Percentiles rank a stretch among this genome's conserved stretches.
These are phyloP conservation scores for Phytopythium oedochilum DNA, from an alignment of 352 stramenopile species.

Conservation along the genomic window DNA sequence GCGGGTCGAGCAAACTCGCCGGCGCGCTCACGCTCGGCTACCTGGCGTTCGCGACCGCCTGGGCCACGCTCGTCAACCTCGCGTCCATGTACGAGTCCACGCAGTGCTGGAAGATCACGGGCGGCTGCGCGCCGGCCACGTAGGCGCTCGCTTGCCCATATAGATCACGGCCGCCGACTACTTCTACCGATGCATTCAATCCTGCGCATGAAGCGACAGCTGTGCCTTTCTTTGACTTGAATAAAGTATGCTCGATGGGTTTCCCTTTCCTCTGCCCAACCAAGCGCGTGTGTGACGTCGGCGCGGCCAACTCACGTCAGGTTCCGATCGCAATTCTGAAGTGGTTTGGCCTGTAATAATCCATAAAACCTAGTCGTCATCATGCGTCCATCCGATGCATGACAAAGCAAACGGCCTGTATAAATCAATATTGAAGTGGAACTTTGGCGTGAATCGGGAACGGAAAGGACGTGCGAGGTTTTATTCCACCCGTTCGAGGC, in stretches of 20 bases:
- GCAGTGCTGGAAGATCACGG: constrained; percentile 56
- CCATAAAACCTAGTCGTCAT: constrained; percentile 1
- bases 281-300: neutral
- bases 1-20: constrained; percentile 30
- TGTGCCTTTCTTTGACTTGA: constrained; percentile 1
- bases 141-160: too few species aligned
- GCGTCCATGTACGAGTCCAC: constrained; percentile 44
- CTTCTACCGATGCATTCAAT: too few species aligned
- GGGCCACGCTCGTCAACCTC: constrained; percentile 38
- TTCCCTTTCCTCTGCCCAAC: too few species aligned
- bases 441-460: constrained; percentile 1
- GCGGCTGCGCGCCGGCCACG: constrained; percentile 19
- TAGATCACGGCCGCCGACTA: too few species aligned
- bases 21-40: constrained; percentile 32
- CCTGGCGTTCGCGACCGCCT: constrained; percentile 27
- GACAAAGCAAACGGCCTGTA: neutral
- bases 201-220: too few species aligned
- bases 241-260: neutral
- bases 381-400: too few species aligned
- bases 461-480: constrained; percentile 2
- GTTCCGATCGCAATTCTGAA: neutral
- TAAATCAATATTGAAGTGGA: constrained; percentile 6
- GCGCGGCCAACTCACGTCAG: constrained; percentile 1
- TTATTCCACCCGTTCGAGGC: neutral
- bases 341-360: neutral